Conservation (phyloP, 2,329 filamentous ascomycete genomes). For the Diplodia corticola region DNA sequence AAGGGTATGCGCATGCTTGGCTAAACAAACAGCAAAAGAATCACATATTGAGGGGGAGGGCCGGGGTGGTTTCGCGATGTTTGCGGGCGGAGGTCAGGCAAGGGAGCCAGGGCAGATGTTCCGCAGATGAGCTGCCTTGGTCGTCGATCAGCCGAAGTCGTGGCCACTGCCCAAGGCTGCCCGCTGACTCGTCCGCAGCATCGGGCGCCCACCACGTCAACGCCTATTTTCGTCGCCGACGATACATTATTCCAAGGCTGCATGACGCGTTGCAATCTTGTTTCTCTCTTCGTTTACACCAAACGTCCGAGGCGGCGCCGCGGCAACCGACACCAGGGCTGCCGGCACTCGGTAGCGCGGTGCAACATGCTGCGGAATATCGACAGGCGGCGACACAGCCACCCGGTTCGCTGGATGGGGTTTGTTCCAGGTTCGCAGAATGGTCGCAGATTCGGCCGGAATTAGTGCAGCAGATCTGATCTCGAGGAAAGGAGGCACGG, state of each 20-base stretch:
- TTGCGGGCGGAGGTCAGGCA: background rate
- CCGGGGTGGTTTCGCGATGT: background rate
- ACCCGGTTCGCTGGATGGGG: background rate
- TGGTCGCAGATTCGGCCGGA: background rate
- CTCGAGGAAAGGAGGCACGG: background rate
- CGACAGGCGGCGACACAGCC: background rate
- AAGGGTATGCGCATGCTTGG: conserved; percentile 54
- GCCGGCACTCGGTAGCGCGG: background rate
- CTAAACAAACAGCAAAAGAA: background rate
- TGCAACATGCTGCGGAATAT: background rate
- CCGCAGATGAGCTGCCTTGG: conserved; percentile 11
- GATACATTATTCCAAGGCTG: background rate
- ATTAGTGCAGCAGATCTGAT: background rate
- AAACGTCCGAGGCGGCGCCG: background rate
- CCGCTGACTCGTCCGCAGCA: background rate
- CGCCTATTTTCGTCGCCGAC: background rate
- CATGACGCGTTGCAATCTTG: background rate
- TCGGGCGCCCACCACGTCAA: background rate
- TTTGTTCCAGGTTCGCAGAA: too few species aligned
- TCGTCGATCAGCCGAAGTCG: conserved; percentile 21
- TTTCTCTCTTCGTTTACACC: background rate
- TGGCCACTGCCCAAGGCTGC: background rate
- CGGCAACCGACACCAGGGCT: background rate
- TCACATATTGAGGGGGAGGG: conserved; percentile 19
- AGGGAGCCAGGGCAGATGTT: conserved; percentile 1